A percentile compares a stretch with the other conserved stretches of the same genome.
Evolutionary conservation across 2,329 filamentous ascomycete species (phyloP).

Genomic region (Monilinia vaccinii-corymbosi): DNA sequence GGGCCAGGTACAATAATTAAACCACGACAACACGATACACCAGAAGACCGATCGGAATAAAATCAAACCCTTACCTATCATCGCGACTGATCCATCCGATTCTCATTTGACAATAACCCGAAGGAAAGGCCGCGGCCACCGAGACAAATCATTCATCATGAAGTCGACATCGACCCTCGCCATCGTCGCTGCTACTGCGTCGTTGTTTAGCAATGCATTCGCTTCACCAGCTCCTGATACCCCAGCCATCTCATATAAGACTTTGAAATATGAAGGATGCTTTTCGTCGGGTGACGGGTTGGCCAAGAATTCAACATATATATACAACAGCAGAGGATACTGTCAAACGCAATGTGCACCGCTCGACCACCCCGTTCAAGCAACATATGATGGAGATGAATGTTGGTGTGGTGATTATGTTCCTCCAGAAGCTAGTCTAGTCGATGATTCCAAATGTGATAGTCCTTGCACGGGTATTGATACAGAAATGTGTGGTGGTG

Average conservation of each 20-base stretch:
- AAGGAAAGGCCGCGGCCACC: slow-evolving; percentile 17
- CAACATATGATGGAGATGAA: slow-evolving; percentile 18
- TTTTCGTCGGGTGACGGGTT: slow-evolving; percentile 22
- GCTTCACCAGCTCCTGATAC: slow-evolving; percentile 10
- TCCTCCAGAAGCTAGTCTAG: slow-evolving; percentile 18
- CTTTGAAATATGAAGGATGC: slow-evolving; percentile 21
- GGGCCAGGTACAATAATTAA: no score
- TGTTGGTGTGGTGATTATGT: slow-evolving; percentile 28
- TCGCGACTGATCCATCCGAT: not conserved
- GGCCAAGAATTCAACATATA: slow-evolving; percentile 20
- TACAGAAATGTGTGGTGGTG: slow-evolving; percentile 26
- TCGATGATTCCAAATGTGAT: slow-evolving; percentile 20
- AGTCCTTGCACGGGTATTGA: slow-evolving; percentile 25
- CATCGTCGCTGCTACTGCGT: slow-evolving; percentile 15
- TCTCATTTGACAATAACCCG: not conserved
- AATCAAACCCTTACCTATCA: not conserved
- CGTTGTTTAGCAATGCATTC: slow-evolving; percentile 13
- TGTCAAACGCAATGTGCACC: slow-evolving; percentile 21
- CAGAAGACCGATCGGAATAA: not conserved
- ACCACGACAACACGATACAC: not conserved
- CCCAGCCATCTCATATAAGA: slow-evolving; percentile 1
- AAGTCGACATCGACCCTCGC: slow-evolving; percentile 18
- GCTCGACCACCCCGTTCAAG: slow-evolving; percentile 17
- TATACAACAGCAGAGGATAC: slow-evolving; percentile 24
- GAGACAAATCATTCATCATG: slow-evolving; percentile 19